Percentiles rank a stretch among this genome's conserved stretches.
Evolutionary conservation across 169 alveolate species (phyloP).

Genomic region (Cryptosporidium xiaoi): DNA sequence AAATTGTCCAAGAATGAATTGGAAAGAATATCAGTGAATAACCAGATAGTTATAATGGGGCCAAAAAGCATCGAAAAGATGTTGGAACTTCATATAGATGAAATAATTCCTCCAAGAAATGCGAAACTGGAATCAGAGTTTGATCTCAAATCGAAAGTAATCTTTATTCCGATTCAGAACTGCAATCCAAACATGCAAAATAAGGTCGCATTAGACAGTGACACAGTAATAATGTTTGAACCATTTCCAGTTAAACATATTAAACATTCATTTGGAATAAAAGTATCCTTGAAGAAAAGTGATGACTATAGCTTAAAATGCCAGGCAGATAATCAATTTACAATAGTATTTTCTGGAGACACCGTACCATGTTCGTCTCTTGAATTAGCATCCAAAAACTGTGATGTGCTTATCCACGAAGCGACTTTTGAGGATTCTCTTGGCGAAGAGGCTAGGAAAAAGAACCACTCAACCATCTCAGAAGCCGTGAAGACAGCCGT

Average conservation of each 20-base stretch:
- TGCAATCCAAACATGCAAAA: too few species aligned
- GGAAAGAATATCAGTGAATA: slow-evolving; percentile 3
- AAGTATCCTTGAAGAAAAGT: slow-evolving; percentile 83
- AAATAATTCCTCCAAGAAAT: not conserved
- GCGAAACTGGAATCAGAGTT: not conserved
- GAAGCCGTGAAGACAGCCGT: slow-evolving; percentile 84
- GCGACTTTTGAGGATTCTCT: slow-evolving; percentile 88
- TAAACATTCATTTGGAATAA: slow-evolving; percentile 82
- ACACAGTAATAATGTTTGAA: slow-evolving; percentile 22
- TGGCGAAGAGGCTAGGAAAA: slow-evolving; percentile 84
- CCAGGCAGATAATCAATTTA: slow-evolving; percentile 15
- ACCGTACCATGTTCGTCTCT: slow-evolving; percentile 90
- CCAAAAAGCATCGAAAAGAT: slow-evolving; percentile 44
- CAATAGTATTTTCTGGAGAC: slow-evolving; percentile 91
- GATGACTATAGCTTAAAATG: slow-evolving; percentile 17
- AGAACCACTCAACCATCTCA: slow-evolving; percentile 82
- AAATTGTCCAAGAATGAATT: not conserved
- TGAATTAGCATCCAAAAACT: slow-evolving; percentile 82
- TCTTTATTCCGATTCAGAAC: too few species aligned
- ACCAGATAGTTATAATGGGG: slow-evolving; percentile 25
- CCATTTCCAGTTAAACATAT: slow-evolving; percentile 74
- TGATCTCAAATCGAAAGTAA: not conserved
- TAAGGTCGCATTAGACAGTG: not conserved
- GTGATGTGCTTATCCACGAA: slow-evolving; percentile 90
- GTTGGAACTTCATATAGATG: slow-evolving; percentile 2